phyloP scores from a whole-genome alignment of 768 basidiomycete genomes.

The Boletus rubescentipes region DNA sequence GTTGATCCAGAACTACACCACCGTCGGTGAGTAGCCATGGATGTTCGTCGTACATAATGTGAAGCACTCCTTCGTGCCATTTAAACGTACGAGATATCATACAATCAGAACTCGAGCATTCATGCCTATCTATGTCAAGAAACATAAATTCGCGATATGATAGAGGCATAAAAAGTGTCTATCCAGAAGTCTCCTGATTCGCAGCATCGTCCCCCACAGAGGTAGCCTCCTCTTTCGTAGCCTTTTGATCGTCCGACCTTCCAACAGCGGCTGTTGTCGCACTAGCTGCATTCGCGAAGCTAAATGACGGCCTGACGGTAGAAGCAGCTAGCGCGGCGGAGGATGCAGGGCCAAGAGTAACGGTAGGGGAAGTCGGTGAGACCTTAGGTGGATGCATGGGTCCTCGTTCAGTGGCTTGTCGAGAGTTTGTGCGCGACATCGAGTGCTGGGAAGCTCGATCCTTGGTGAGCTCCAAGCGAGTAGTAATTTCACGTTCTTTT shows the following conservation, averaged over 20 bases:
- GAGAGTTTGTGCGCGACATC: conserved; percentile 53
- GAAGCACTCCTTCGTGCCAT: neutral
- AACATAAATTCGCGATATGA: conserved; percentile 12
- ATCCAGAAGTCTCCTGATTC: conserved; percentile 17
- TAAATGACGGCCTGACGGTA: conserved; percentile 69
- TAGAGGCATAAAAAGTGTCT: conserved; percentile 16
- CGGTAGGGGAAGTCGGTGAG: conserved; percentile 31
- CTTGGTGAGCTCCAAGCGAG: conserved; percentile 51
- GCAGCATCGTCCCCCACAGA: conserved; percentile 8
- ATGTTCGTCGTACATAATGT: neutral
- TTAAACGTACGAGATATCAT: conserved; percentile 1
- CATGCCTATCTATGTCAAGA: neutral
- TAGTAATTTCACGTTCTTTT: conserved; percentile 72
- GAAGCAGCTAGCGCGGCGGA: conserved; percentile 33
- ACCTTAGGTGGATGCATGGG: conserved; percentile 28
- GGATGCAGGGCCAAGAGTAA: conserved; percentile 15
- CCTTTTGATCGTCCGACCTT: conserved; percentile 21
- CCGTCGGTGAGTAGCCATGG: conserved; percentile 19
- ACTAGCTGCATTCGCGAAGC: conserved; percentile 78
- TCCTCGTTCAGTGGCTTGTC: conserved; percentile 46
- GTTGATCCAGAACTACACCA: conserved; percentile 54
- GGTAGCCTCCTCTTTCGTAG: conserved; percentile 3
- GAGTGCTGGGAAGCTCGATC: conserved; percentile 35
- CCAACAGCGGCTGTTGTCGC: conserved; percentile 18
- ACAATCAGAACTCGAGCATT: neutral